phyloP scores from a whole-genome alignment of 352 stramenopile species.

The Phytophthora capsici region DNA sequence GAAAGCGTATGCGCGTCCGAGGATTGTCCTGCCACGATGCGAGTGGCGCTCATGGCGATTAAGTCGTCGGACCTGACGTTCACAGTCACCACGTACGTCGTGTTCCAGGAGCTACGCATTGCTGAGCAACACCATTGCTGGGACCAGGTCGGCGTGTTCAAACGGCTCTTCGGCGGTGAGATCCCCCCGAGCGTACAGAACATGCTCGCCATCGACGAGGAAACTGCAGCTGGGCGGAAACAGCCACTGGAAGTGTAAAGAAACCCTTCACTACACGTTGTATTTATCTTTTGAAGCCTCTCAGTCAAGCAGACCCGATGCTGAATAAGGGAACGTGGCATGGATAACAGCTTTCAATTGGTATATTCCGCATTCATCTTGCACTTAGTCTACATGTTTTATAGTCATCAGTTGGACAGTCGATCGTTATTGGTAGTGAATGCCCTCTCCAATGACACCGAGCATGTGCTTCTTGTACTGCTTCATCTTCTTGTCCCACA shows the following conservation, averaged over 20 bases:
- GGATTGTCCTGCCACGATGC: constrained; percentile 74
- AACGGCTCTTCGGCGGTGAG: constrained; percentile 79
- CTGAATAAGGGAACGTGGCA: neutral
- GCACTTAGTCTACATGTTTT: neutral
- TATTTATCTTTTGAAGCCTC: constrained; percentile 28
- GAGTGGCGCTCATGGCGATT: constrained; percentile 71
- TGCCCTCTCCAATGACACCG: constrained; percentile 56
- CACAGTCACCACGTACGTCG: constrained; percentile 85
- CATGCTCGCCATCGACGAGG: constrained; percentile 66
- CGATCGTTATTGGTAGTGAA: constrained; percentile 26
- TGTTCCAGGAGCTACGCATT: constrained; percentile 77
- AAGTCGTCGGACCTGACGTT: constrained; percentile 86
- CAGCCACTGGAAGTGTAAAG: constrained; percentile 43
- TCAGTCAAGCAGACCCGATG: neutral
- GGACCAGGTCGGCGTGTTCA: constrained; percentile 86
- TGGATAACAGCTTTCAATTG: constrained; percentile 4
- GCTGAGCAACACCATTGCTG: constrained; percentile 83
- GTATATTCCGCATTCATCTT: constrained; percentile 6
- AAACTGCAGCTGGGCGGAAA: constrained; percentile 33
- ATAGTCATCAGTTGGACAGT: neutral
- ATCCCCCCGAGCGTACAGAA: constrained; percentile 62
- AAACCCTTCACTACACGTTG: constrained; percentile 5
- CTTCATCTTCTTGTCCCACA: constrained; percentile 72
- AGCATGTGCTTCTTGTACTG: constrained; percentile 41
- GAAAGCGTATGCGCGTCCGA: constrained; percentile 69